A percentile compares a stretch with the other conserved stretches of the same genome.
phyloP scores from a whole-genome alignment of 495 filamentous ascomycete genomes.

The Mytilinidion resinicola region DNA sequence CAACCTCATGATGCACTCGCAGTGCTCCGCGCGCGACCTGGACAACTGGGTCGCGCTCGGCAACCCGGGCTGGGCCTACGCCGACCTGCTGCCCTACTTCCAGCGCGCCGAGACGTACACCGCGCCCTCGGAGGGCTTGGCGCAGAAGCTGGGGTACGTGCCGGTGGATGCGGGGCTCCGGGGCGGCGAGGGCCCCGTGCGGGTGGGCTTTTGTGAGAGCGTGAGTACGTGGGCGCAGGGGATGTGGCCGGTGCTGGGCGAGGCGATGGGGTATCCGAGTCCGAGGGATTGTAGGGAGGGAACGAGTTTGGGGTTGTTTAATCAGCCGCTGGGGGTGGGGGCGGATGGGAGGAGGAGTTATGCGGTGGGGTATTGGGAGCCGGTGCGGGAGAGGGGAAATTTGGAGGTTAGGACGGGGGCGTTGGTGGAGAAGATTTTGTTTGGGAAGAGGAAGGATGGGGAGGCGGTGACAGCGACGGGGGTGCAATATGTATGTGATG shows the following conservation, averaged over 20 bases:
- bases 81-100: slow-evolving; percentile 44
- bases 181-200: slow-evolving; percentile 18
- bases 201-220: slow-evolving; percentile 19
- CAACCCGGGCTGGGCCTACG: slow-evolving; percentile 49
- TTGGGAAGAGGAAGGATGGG: slow-evolving; percentile 27
- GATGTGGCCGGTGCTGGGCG: slow-evolving; percentile 14
- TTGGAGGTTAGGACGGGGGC: slow-evolving; percentile 44
- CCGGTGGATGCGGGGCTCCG: slow-evolving; percentile 15
- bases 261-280: slow-evolving; percentile 14
- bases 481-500: slow-evolving; percentile 17
- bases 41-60: slow-evolving; percentile 51
- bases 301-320: slow-evolving; percentile 42
- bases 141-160: slow-evolving; percentile 14
- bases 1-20: slow-evolving; percentile 48
- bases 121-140: slow-evolving; percentile 33
- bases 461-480: slow-evolving; percentile 21
- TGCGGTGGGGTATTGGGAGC: slow-evolving; percentile 21
- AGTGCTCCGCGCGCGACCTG: slow-evolving; percentile 37
- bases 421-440: slow-evolving; percentile 42
- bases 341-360: slow-evolving; percentile 13
- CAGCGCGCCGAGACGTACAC: slow-evolving; percentile 40
- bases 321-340: slow-evolving; percentile 18
- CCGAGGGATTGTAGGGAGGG: slow-evolving; percentile 20
- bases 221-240: slow-evolving; percentile 18
- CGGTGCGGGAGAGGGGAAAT: slow-evolving; percentile 34